phyloP scores from a whole-genome alignment of 805 yeast genomes.

The Candida koratica region DNA sequence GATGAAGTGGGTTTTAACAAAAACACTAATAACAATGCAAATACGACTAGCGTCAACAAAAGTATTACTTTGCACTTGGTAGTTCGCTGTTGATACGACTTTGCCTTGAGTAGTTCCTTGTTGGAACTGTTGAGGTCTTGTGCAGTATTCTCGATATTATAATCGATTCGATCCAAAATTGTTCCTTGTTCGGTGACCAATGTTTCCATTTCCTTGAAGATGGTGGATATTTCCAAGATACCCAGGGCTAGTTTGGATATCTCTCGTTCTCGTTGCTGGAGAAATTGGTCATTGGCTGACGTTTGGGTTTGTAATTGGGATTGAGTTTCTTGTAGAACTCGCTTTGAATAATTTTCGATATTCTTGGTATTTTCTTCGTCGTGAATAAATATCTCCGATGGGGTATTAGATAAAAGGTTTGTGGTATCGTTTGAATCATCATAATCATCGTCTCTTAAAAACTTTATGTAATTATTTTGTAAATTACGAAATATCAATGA shows the following conservation, averaged over 20 bases:
- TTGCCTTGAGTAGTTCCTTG: conserved; percentile 71
- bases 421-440: conserved; percentile 19
- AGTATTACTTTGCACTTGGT: conserved; percentile 87
- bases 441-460: conserved; percentile 71
- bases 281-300: conserved; percentile 23
- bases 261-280: conserved; percentile 81
- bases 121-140: conserved; percentile 74
- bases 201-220: conserved; percentile 88
- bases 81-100: conserved; percentile 77
- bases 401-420: conserved; percentile 3
- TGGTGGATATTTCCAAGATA: conserved; percentile 86
- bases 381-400: conserved; percentile 8
- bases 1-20: conserved; percentile 53
- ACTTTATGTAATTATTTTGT: conserved; percentile 85
- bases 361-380: conserved; percentile 30
- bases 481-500: conserved; percentile 78
- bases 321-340: conserved; percentile 26
- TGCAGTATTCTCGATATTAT: conserved; percentile 78
- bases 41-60: conserved; percentile 63
- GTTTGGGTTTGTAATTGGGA: conserved; percentile 16
- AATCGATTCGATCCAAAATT: conserved; percentile 87
- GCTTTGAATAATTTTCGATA: conserved; percentile 36
- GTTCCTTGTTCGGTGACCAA: conserved; percentile 96
- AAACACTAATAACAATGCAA: conserved; percentile 66
- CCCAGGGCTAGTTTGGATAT: conserved; percentile 91